phyloP scores from a whole-genome alignment of 148 eudicot species.

The Bassia scoparia region DNA sequence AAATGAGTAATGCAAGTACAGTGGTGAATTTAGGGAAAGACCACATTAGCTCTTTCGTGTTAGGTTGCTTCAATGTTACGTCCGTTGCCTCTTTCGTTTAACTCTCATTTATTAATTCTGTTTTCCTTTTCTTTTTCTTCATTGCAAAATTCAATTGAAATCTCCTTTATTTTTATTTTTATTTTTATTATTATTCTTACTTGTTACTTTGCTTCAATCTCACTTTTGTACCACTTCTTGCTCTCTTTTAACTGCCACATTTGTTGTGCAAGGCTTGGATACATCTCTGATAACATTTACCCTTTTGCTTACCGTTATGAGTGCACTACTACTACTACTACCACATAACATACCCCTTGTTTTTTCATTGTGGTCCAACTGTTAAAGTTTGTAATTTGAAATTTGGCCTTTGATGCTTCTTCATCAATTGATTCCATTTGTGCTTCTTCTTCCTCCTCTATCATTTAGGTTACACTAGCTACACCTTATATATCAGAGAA shows the following conservation, averaged over 20 bases:
- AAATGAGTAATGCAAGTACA: neutral
- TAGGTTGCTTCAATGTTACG: constrained; percentile 34
- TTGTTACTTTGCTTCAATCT: neutral
- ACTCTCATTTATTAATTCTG: neutral
- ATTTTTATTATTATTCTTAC: too few species aligned
- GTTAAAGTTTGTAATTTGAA: neutral
- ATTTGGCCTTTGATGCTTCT: neutral
- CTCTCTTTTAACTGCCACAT: neutral
- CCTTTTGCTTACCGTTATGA: constrained; percentile 1
- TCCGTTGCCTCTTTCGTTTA: constrained; percentile 12
- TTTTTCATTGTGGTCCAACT: neutral
- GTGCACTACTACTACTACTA: too few species aligned
- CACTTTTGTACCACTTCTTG: neutral
- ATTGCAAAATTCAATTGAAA: too few species aligned
- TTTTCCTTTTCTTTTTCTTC: neutral
- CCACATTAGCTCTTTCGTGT: constrained; percentile 30
- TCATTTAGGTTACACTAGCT: neutral
- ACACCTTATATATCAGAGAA: too few species aligned
- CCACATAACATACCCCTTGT: too few species aligned
- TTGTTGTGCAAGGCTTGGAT: neutral
- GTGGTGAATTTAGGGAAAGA: constrained; percentile 19
- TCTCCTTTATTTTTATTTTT: too few species aligned
- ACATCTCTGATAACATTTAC: neutral
- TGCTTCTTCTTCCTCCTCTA: neutral
- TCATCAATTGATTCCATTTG: neutral